These are phyloP conservation scores for Sphaceloma murrayae DNA, from an alignment of 2,329 filamentous ascomycete genomes.

Conservation along the genomic window DNA sequence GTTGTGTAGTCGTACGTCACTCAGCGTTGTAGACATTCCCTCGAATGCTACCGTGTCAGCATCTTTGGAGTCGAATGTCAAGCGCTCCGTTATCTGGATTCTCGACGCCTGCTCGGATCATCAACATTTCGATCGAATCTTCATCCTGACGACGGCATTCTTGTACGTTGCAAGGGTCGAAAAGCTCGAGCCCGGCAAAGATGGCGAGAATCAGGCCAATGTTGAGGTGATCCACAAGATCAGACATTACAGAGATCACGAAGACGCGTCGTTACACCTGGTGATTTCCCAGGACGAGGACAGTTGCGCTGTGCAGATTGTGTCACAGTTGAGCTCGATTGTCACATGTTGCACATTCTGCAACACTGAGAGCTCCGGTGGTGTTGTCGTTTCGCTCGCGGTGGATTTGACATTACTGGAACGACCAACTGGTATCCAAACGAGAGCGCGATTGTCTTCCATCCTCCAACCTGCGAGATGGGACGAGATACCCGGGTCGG, in stretches of 20 bases:
- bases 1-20: conserved; percentile 41
- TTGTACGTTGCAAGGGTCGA: conserved; percentile 41
- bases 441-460: conserved; percentile 1
- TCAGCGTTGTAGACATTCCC: conserved; percentile 30
- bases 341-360: conserved; percentile 27
- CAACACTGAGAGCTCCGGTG: conserved; percentile 17
- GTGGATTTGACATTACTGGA: too few relatives aligned
- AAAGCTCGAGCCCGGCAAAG: conserved; percentile 18
- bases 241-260: conserved; percentile 45
- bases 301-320: conserved; percentile 29
- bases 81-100: conserved; percentile 39
- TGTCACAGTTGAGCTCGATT: conserved; percentile 28
- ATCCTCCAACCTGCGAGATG: conserved; percentile 15
- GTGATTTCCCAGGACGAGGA: conserved; percentile 25
- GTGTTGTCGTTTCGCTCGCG: conserved; percentile 25
- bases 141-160: conserved; percentile 48
- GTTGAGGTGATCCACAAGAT: conserved; percentile 39
- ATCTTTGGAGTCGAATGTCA: conserved; percentile 23
- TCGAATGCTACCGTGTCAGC: conserved; percentile 23
- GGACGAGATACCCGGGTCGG: neutral
- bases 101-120: conserved; percentile 48
- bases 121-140: conserved; percentile 40
- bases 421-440: neutral
- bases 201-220: conserved; percentile 25
- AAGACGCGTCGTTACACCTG: conserved; percentile 43